phyloP scores from a whole-genome alignment of 2,329 filamentous ascomycete genomes.

The Penicillium occitanis region DNA sequence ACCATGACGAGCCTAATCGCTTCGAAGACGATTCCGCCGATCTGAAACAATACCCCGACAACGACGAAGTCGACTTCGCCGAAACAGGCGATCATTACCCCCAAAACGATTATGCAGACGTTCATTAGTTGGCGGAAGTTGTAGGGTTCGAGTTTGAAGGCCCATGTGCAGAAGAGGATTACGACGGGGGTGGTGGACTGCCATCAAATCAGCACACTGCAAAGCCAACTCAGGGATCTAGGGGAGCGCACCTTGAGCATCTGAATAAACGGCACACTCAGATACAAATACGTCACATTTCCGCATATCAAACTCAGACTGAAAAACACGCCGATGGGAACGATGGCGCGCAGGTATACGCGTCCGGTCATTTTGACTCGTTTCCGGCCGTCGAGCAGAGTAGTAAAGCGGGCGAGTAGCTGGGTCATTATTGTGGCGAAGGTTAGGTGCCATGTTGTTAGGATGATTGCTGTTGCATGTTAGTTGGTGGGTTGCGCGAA shows the following conservation, averaged over 20 bases:
- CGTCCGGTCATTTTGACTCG: conserved; percentile 95
- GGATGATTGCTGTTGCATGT: conserved; percentile 52
- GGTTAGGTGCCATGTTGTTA: conserved; percentile 92
- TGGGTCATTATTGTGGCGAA: conserved; percentile 96
- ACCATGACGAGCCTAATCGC: conserved; percentile 82
- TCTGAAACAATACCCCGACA: conserved; percentile 66
- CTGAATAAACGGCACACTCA: conserved; percentile 95
- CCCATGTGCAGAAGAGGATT: conserved; percentile 85
- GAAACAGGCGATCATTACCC: conserved; percentile 89
- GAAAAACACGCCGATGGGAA: conserved; percentile 95
- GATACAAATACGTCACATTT: conserved; percentile 91
- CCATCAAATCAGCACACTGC: conserved; percentile 19
- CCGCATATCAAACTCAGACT: conserved; percentile 93
- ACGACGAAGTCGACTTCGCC: conserved; percentile 88
- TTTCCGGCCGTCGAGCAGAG: conserved; percentile 87
- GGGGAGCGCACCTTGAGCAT: conserved; percentile 72
- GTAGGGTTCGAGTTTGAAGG: conserved; percentile 76
- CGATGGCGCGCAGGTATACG: conserved; percentile 87
- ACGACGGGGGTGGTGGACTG: conserved; percentile 93
- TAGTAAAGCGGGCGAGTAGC: conserved; percentile 84
- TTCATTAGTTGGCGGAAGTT: conserved; percentile 87
- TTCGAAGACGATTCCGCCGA: conserved; percentile 75
- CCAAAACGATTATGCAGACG: conserved; percentile 89
- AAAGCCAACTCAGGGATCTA: too few species aligned
- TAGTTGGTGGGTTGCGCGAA: not conserved